Evolutionary conservation across 2,329 filamentous ascomycete species (phyloP).

Genomic region (Lojkania enalia): DNA sequence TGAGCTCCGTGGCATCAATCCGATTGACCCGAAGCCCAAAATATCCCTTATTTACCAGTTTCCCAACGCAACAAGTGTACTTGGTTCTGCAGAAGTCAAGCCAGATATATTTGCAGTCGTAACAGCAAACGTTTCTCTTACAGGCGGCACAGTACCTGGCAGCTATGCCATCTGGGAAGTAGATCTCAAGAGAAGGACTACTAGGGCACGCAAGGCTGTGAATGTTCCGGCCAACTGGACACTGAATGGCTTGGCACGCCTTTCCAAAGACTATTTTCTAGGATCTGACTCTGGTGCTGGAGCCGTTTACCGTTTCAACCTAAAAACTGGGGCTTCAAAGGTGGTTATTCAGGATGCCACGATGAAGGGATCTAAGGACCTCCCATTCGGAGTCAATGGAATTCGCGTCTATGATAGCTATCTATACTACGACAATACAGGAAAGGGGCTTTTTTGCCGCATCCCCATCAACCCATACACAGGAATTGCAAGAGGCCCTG

Average conservation of each 20-base stretch:
- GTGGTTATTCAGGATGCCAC: not conserved
- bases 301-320: constrained; percentile 1
- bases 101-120: constrained; percentile 6
- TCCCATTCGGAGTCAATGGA: constrained; percentile 1
- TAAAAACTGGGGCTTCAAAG: not conserved
- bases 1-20: not conserved
- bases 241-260: constrained; percentile 1
- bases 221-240: not conserved
- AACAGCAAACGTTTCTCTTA: constrained; percentile 1
- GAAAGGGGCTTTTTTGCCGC: not conserved
- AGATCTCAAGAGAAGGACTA: not conserved
- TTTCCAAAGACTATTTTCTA: not conserved
- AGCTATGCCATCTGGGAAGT: constrained; percentile 1
- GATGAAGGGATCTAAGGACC: not conserved
- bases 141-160: not conserved
- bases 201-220: not conserved
- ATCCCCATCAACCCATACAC: constrained; percentile 2
- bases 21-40: not conserved
- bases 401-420: not conserved
- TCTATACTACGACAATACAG: constrained; percentile 1
- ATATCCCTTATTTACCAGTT: constrained; percentile 2
- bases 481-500: not conserved
- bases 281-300: constrained; percentile 1
- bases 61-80: constrained; percentile 1
- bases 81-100: constrained; percentile 1